Evolutionary conservation across 2,329 filamentous ascomycete species (phyloP).

Genomic region (Colletotrichum sublineola): DNA sequence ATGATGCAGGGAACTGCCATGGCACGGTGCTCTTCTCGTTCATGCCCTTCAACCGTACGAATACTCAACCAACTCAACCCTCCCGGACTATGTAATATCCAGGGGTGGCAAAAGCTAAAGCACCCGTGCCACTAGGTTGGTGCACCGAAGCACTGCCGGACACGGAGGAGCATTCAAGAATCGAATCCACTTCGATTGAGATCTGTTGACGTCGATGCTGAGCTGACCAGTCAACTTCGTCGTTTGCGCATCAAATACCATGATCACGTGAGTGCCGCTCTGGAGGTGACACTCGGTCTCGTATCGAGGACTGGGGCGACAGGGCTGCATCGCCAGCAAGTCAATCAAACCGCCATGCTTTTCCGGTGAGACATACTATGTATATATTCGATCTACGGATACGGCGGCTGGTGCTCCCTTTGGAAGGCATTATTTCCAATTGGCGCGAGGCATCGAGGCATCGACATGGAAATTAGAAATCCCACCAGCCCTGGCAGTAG

Average conservation of each 20-base stretch:
- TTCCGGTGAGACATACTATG: slow-evolving; percentile 7
- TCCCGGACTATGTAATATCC: slow-evolving; percentile 10
- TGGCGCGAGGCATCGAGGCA: slow-evolving; percentile 34
- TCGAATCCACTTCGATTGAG: slow-evolving; percentile 2
- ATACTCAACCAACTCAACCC: not conserved
- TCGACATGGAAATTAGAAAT: slow-evolving; percentile 31
- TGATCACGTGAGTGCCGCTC: slow-evolving; percentile 16
- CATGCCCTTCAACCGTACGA: not conserved
- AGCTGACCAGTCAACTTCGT: not conserved
- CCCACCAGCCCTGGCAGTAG: slow-evolving; percentile 8
- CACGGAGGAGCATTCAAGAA: slow-evolving; percentile 8
- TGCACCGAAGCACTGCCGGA: slow-evolving; percentile 20
- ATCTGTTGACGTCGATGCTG: slow-evolving; percentile 12
- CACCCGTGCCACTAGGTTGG: slow-evolving; percentile 27
- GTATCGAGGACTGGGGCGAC: not conserved
- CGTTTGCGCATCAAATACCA: not conserved
- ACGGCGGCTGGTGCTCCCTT: not conserved
- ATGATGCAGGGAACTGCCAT: not conserved
- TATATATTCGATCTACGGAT: not conserved
- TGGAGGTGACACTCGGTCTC: not conserved
- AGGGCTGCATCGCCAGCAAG: slow-evolving; percentile 11
- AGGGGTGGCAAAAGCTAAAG: slow-evolving; percentile 24
- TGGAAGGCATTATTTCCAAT: not conserved
- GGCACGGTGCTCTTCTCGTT: slow-evolving; percentile 7
- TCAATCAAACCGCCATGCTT: not conserved